Evolutionary conservation across 1,284 basidiomycete species (phyloP), one percentile per base, ranked within the genome.

Genomic region (Tilletia setariae): DNA sequence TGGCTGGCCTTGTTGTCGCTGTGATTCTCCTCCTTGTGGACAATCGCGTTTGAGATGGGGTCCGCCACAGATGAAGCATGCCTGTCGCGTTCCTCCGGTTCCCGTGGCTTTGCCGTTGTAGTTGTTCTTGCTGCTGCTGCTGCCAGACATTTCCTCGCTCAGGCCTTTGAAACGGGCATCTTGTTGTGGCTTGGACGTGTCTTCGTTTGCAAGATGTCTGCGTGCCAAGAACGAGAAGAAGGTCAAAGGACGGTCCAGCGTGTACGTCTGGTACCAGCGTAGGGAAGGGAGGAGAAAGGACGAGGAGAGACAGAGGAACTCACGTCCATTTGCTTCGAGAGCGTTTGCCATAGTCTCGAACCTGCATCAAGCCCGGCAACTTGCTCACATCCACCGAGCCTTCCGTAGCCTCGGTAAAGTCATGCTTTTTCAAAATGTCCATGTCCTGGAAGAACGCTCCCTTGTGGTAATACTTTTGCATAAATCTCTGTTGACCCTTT

Each of bases 381-480:
- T 91, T 76, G 7, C 90, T 89, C 51, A 95, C 88, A 82, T 98
- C 94, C 2, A 75, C 71, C 0, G 91, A 90, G 25, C 89, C 91
- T 81, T 90, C 89, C 2, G 94, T 97, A 21, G 91, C 90, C 79
- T 92, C 91, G 0, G 92, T 93, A 79, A 86, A 97, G 84, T 98
- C 94, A 82, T 90, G 90, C 69, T 86, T 85, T 77, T 87, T 87
- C 76, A 97, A 88, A 72, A 98, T 89, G 65, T 97, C 93, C 74
- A 90, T 88, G 83, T 97, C 95, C 89, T 82, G 76, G 84, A 96
- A 94, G 86, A 98, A 98, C 69, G 94, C 94, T 78, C 96, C 96
- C 84, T 97, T 98, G 86, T 98, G 96, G 88, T 94, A 98, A 83
- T 97, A 98, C 84, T 96, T 98, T 83, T 98, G 94, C 77, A 98